A percentile compares a stretch with the other conserved stretches of the same genome.
Evolutionary conservation across 371 early-diverging fungal species (phyloP).

Genomic region (Umbelopsis sp.): DNA sequence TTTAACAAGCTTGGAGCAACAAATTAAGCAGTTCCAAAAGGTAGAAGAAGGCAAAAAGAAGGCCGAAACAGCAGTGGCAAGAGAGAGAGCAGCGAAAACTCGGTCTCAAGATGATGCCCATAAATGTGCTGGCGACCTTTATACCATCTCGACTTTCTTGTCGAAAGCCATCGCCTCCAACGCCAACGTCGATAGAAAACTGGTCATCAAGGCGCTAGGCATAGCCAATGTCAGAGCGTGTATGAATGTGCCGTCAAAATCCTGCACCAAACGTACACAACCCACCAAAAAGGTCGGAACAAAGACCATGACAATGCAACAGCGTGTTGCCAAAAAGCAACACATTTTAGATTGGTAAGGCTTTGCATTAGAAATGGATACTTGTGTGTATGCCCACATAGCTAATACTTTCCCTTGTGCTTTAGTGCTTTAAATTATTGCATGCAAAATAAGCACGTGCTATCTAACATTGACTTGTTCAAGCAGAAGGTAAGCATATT

Average conservation of each 20-base stretch:
- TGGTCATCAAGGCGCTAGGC: slow-evolving; percentile 40
- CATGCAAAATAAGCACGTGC: background rate
- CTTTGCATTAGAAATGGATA: no score
- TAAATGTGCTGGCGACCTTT: slow-evolving; percentile 28
- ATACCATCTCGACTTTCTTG: background rate
- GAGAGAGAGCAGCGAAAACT: slow-evolving; percentile 32
- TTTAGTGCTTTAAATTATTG: background rate
- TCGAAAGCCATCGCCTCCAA: slow-evolving; percentile 14
- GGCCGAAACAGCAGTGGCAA: slow-evolving; percentile 30
- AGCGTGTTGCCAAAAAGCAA: slow-evolving; percentile 4
- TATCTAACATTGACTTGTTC: background rate
- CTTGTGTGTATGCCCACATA: no score
- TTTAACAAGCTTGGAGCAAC: slow-evolving; percentile 62
- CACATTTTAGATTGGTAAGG: background rate
- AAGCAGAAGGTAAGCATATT: slow-evolving; percentile 29
- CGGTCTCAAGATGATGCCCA: slow-evolving; percentile 32
- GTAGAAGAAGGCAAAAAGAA: slow-evolving; percentile 55
- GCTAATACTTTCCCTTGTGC: no score
- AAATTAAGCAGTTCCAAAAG: slow-evolving; percentile 62
- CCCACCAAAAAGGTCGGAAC: slow-evolving; percentile 26
- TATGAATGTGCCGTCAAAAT: slow-evolving; percentile 17
- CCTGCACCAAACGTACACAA: slow-evolving; percentile 20
- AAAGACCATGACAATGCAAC: slow-evolving; percentile 34
- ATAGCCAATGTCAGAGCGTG: slow-evolving; percentile 39
- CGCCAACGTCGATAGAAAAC: slow-evolving; percentile 44